phyloP scores from a whole-genome alignment of 257 asterid species.

The Solanum chmielewskii region DNA sequence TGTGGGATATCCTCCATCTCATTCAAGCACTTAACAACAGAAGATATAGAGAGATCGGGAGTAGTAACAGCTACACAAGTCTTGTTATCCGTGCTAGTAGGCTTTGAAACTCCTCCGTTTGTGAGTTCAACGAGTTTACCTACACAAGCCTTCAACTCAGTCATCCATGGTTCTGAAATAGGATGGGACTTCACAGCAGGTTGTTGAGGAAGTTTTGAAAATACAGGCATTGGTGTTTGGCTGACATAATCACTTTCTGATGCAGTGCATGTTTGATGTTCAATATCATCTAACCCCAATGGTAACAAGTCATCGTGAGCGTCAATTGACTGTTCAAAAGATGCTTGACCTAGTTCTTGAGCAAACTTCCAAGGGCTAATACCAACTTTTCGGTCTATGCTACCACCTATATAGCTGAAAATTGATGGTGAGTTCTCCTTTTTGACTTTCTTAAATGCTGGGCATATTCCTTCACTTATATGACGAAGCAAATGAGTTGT shows the following conservation, averaged over 20 bases:
- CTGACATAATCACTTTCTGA: conserved; percentile 22
- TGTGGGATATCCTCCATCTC: conserved; percentile 74
- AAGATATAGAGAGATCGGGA: conserved; percentile 62
- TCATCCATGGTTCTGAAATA: conserved; percentile 55
- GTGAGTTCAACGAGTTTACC: conserved; percentile 57
- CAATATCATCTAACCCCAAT: conserved; percentile 19
- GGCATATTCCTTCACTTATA: conserved; percentile 67
- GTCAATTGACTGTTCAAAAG: conserved; percentile 26
- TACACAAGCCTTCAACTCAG: conserved; percentile 51
- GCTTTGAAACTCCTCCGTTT: conserved; percentile 30
- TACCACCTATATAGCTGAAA: conserved; percentile 22
- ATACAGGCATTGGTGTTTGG: conserved; percentile 20
- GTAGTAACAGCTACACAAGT: not conserved
- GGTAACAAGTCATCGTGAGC: conserved; percentile 38
- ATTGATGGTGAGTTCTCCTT: conserved; percentile 19
- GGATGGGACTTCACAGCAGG: conserved; percentile 23
- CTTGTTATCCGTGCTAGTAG: conserved; percentile 7
- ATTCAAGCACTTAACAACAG: conserved; percentile 60
- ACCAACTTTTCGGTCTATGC: conserved; percentile 18
- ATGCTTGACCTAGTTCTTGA: conserved; percentile 26
- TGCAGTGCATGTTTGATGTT: conserved; percentile 11
- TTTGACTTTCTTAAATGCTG: conserved; percentile 39
- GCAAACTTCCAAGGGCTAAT: conserved; percentile 43
- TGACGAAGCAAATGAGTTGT: conserved; percentile 90
- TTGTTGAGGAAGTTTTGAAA: conserved; percentile 31